Conservation (phyloP, 257 asterid genomes). For the Osmanthus fragrans region DNA sequence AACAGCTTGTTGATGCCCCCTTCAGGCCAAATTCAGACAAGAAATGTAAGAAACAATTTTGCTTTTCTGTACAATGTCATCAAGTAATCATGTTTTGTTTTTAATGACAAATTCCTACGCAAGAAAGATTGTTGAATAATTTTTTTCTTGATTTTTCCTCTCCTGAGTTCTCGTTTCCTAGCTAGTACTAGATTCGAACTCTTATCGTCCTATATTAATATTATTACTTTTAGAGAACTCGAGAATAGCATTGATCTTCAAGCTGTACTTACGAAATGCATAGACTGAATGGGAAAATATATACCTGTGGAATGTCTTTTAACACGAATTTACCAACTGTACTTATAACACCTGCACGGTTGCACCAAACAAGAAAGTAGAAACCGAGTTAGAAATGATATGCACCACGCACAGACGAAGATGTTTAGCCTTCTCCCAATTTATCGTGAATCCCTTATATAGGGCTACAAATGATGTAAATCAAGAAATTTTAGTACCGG, state of each 20-base stretch:
- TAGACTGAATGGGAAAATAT: not conserved
- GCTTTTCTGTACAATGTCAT: no score
- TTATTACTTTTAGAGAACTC: not conserved
- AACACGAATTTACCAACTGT: conserved; percentile 43
- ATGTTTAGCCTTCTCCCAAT: not conserved
- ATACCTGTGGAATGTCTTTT: conserved; percentile 66
- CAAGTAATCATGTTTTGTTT: not conserved
- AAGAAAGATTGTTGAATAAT: no score
- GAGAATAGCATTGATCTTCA: not conserved
- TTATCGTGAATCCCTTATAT: not conserved
- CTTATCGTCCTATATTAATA: not conserved
- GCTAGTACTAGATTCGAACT: not conserved
- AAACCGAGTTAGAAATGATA: not conserved
- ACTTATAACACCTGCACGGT: conserved; percentile 50
- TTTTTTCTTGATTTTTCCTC: not conserved
- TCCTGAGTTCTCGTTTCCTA: not conserved
- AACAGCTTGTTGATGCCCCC: conserved; percentile 90
- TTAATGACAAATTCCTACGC: not conserved
- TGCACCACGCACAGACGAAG: not conserved
- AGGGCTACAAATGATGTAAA: not conserved
- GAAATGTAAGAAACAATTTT: not conserved
- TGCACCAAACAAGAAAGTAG: conserved; percentile 12
- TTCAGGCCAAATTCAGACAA: conserved; percentile 2
- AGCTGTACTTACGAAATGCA: not conserved
- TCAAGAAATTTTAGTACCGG: not conserved